These are phyloP conservation scores for Emericellopsis atlantica DNA, from an alignment of 2,329 filamentous ascomycete species.

Conservation along the genomic window DNA sequence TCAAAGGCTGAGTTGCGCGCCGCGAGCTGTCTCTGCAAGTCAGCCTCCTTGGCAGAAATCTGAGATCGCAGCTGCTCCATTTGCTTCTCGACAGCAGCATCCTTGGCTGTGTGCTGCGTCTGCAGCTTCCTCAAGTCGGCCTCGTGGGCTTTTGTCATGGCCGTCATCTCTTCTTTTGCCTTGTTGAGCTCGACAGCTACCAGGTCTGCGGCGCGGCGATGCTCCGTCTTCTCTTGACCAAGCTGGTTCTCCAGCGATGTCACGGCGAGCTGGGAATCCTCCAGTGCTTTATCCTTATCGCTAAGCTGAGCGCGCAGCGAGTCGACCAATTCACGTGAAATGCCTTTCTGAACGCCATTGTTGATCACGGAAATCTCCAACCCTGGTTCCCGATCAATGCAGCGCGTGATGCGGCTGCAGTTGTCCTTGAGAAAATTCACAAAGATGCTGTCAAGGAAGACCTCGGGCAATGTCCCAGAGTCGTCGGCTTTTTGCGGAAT, in stretches of 20 bases:
- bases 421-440: conserved; percentile 95
- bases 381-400: conserved; percentile 83
- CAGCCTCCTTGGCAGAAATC: conserved; percentile 10
- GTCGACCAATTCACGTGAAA: conserved; percentile 90
- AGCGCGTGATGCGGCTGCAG: conserved; percentile 71
- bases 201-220: conserved; percentile 51
- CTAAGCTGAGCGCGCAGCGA: conserved; percentile 65
- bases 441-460: conserved; percentile 77
- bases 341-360: conserved; percentile 73
- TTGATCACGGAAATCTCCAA: conserved; percentile 72
- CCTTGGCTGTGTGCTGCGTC: conserved; percentile 13
- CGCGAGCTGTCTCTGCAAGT: conserved; percentile 10
- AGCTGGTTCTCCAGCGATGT: conserved; percentile 39
- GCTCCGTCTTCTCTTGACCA: conserved; percentile 63
- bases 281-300: conserved; percentile 47
- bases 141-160: conserved; percentile 40
- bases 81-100: conserved; percentile 11
- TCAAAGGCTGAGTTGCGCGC: conserved; percentile 14
- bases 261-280: conserved; percentile 31
- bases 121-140: conserved; percentile 40
- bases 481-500: conserved; percentile 54
- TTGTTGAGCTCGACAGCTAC: conserved; percentile 13
- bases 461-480: conserved; percentile 51
- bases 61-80: conserved; percentile 9
- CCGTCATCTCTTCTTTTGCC: conserved; percentile 16